Base-by-base conservation (phyloP, 179 eudicot species). In the Drosera spatulata region DNA sequence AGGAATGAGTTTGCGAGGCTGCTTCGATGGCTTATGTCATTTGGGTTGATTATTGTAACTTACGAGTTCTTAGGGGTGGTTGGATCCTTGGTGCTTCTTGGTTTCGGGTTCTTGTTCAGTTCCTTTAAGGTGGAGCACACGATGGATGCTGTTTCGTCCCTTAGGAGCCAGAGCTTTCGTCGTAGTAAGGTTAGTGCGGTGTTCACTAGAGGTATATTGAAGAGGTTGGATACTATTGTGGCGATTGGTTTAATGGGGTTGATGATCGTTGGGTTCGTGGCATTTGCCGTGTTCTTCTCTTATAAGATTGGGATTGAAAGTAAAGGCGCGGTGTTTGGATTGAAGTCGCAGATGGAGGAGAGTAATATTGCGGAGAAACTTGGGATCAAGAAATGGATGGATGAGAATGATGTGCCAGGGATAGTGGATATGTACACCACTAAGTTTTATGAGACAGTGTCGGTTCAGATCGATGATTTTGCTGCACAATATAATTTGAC, bases 1-100 rank as follows among this genome's bases (percentile, higher is more conserved):
- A 49, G 3, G 78, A 65, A 68, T 42, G 75, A 75, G 12, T 74
- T 70, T 60, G 41, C 66, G 58, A 70, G 60, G 61, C 58, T 74
- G 43, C 58, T 74, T 47, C 15, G 75, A 7, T 61, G 78, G 60
- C 78, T 74, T 7, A 66, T 74, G 42, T 74, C 78, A 1, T 74
- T 74, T 53, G 53, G 75, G 14, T 53, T 74, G 9, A 70, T 74
- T 41, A 71, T 74, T 41, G 41, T 74, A 59, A 65, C 63, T 39
- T 74, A 69, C 52, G 71, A 74, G 53, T 68, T 59, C 33, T 66
- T 69, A 22, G 78, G 78, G 1, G 61, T 59, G 15, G 50, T 62
- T 43, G 78, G 71, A 6, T 65, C 68, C 1, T 57, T 63, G 4
- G 59, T 67, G 7, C 68, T 74, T 12, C 56, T 70, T 45, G 78